These are phyloP conservation scores for Elaeagnus macrophylla DNA, from an alignment of 306 rosid species.

Conservation along the genomic window DNA sequence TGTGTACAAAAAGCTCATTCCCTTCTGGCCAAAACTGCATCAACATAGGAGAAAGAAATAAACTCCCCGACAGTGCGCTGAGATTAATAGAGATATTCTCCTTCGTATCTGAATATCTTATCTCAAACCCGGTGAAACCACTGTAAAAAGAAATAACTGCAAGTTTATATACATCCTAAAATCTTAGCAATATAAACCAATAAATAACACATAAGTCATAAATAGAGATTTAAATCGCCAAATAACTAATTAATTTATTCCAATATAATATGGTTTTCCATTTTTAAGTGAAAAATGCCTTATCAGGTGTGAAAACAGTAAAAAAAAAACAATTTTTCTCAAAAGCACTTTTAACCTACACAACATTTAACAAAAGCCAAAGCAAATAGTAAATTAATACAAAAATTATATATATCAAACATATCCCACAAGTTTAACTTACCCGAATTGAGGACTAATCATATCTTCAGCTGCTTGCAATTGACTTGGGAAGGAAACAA, in stretches of 20 bases:
- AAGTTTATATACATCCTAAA: neutral
- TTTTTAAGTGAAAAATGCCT: too few species aligned
- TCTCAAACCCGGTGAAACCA: constrained; percentile 64
- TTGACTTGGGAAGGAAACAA: constrained; percentile 63
- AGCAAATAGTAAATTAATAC: neutral
- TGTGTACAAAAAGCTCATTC: constrained; percentile 34
- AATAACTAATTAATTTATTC: too few species aligned
- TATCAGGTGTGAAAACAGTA: too few species aligned
- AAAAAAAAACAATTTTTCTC: too few species aligned
- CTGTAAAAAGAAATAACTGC: constrained; percentile 26
- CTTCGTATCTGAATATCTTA: constrained; percentile 57
- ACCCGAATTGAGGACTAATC: constrained; percentile 75
- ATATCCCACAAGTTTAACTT: constrained; percentile 6
- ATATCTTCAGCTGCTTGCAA: constrained; percentile 71
- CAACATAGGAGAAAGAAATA: constrained; percentile 56
- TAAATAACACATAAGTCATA: too few species aligned
- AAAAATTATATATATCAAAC: neutral
- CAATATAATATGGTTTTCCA: too few species aligned
- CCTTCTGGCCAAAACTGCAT: constrained; percentile 59
- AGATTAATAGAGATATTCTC: constrained; percentile 62
- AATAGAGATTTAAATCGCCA: too few species aligned
- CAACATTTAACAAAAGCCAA: neutral
- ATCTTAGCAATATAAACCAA: too few species aligned
- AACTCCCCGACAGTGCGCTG: constrained; percentile 47
- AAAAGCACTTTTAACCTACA: too few species aligned